Evolutionary conservation across 305 asterid species (phyloP).

Genomic region (Fraxinus nigra): DNA sequence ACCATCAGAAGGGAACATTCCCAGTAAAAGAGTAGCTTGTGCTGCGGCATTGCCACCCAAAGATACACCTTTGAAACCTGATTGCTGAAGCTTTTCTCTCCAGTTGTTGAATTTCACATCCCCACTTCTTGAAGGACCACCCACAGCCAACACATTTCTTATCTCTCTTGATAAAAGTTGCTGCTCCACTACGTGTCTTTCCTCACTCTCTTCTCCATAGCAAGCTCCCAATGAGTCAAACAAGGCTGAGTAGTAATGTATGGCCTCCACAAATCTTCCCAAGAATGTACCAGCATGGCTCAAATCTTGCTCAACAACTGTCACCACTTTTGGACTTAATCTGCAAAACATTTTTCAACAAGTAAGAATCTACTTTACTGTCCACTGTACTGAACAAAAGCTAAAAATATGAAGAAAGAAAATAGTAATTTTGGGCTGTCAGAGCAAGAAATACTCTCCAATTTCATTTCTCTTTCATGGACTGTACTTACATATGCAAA

Average conservation of each 20-base stretch:
- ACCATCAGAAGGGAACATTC: conserved; percentile 93
- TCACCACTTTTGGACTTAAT: conserved; percentile 90
- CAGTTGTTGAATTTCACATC: conserved; percentile 76
- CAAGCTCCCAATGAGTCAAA: conserved; percentile 93
- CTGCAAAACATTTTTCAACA: conserved; percentile 30
- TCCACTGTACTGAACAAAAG: neutral
- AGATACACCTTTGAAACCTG: conserved; percentile 81
- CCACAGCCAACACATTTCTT: conserved; percentile 68
- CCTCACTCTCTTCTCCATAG: conserved; percentile 94
- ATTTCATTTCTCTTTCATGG: neutral
- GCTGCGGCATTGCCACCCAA: conserved; percentile 93
- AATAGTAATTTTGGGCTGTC: neutral
- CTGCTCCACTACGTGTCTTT: conserved; percentile 91
- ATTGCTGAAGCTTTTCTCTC: conserved; percentile 88
- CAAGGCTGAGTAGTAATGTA: conserved; percentile 93
- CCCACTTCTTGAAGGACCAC: conserved; percentile 77
- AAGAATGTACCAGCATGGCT: conserved; percentile 89
- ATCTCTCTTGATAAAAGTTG: conserved; percentile 88
- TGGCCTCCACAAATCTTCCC: conserved; percentile 94
- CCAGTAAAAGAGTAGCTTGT: conserved; percentile 85
- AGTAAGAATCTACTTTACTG: neutral
- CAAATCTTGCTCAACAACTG: conserved; percentile 92
- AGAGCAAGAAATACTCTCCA: neutral
- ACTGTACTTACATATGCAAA: neutral
- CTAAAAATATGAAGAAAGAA: neutral